Conservation (phyloP, 2,329 filamentous ascomycete species). For the Fusarium tricinctum region DNA sequence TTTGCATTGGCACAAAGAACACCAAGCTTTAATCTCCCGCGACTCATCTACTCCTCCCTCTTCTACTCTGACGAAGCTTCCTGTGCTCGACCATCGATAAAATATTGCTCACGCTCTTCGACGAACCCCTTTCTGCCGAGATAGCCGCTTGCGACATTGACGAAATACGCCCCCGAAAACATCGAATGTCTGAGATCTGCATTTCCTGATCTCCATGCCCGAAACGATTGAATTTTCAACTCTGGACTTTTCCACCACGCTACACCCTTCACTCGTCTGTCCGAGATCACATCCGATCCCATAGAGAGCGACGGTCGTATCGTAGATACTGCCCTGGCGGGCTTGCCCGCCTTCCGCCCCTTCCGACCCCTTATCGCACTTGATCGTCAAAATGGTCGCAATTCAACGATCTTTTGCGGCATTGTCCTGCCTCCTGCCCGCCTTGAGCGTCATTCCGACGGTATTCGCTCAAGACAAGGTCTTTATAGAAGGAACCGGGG, state of each 20-base stretch:
- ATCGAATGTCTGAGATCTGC: slow-evolving; percentile 29
- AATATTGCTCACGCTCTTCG: slow-evolving; percentile 2
- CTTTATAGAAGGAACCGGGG: slow-evolving; percentile 61
- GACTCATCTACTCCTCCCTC: slow-evolving; percentile 9
- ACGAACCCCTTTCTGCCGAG: slow-evolving; percentile 19
- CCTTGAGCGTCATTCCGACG: slow-evolving; percentile 35
- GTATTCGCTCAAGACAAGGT: slow-evolving; percentile 52
- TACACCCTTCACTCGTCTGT: slow-evolving; percentile 1
- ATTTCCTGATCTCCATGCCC: slow-evolving; percentile 25
- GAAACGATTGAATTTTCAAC: slow-evolving; percentile 15
- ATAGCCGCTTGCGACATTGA: slow-evolving; percentile 18
- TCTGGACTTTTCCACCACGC: background rate
- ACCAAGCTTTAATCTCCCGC: slow-evolving; percentile 33
- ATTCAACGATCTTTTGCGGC: slow-evolving; percentile 13
- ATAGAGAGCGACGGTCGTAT: slow-evolving; percentile 10
- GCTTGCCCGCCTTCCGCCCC: slow-evolving; percentile 46
- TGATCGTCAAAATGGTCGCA: slow-evolving; percentile 34
- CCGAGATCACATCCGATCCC: slow-evolving; percentile 20
- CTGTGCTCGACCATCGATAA: slow-evolving; percentile 1
- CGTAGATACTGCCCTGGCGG: slow-evolving; percentile 39
- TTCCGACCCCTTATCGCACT: slow-evolving; percentile 35
- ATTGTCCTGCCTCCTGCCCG: slow-evolving; percentile 35
- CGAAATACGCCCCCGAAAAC: slow-evolving; percentile 39
- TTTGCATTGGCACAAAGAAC: slow-evolving; percentile 42
- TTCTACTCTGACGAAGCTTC: background rate